Evolutionary conservation across 179 eudicot species (phyloP).

Genomic region (Silene noctiflora): DNA sequence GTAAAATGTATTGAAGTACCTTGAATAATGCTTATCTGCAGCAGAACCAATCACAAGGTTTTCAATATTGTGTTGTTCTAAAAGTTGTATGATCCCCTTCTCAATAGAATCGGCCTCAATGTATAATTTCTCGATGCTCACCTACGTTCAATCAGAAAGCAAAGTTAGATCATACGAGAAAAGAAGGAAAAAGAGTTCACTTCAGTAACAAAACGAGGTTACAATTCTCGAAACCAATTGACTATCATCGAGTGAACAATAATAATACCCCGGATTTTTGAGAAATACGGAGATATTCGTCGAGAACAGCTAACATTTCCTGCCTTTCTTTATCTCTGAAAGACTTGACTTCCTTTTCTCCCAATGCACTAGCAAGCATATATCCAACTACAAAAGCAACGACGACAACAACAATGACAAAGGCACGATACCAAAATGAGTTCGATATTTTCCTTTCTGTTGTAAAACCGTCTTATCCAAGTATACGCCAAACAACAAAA

Average conservation of each 20-base stretch:
- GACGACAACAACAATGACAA: too few species aligned
- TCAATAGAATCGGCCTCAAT: conserved; percentile 57
- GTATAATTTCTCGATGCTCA: conserved; percentile 40
- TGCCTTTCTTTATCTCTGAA: conserved; percentile 49
- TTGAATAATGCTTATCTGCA: conserved; percentile 45
- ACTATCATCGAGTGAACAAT: too few species aligned
- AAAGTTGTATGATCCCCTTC: conserved; percentile 64
- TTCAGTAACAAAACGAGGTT: too few species aligned
- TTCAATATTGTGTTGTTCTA: conserved; percentile 41
- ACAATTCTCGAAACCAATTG: background rate
- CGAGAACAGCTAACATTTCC: conserved; percentile 39
- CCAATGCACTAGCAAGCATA: background rate
- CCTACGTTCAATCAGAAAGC: conserved; percentile 29
- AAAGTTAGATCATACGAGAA: background rate
- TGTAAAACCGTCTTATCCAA: background rate
- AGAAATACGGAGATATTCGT: conserved; percentile 41
- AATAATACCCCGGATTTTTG: conserved; percentile 50
- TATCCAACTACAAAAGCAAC: background rate
- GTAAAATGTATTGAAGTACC: conserved; percentile 25
- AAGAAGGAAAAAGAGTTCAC: background rate
- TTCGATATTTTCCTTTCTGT: too few species aligned
- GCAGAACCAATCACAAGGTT: conserved; percentile 86
- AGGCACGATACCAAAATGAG: background rate
- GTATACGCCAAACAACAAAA: background rate
- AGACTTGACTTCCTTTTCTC: conserved; percentile 8